Base-by-base conservation (phyloP, 192 early-diverging fungal species). In the Chytriomyces sp. region DNA sequence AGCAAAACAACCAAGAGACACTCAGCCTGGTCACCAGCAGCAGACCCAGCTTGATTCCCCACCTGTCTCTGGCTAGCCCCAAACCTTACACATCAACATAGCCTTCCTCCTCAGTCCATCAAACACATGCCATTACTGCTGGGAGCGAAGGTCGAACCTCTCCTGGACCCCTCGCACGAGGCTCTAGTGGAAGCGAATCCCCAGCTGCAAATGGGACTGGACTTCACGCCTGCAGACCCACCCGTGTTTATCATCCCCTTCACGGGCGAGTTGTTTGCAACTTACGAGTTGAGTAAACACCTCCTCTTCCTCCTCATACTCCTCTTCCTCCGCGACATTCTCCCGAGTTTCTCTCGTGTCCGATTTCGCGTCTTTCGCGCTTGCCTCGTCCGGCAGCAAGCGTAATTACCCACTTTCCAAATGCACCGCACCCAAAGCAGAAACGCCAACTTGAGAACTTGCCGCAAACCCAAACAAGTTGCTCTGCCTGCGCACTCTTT, bases 181-280 rank as follows among this genome's bases (percentile, higher is more conserved):
- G 45, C 66, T n/a, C 66, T 67, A 8, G 66, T 35, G 62, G 62
- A 20, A 35, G 35, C 35, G 35, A 35, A 35, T 35, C 35, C 35
- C 35, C 35, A 35, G 11, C 62, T 16, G n/a, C 62, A 68, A 46
- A 45, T 49, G 35, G 67, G 43, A 28, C 43, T 45, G 11, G 67
- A 48, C 67, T 20, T 49, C 16, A 35, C 66, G 45, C 45, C 67
- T 6, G 35, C 35, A 35, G 75, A 81, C 53, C 53, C 53, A 3
- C 53, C 20, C 53, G 86, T 87, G 18, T 87, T 61, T 66, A 71
- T 82, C 50, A 80, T 87, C 61, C 53, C 74, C 23, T 81, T 69
- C 70, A 87, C 86, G 11, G 82, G 86, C 13, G 86, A 87, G 75
- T 84, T 87, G 7, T 84, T 87, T 59, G 44, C 64, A 13, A 77